Evolutionary conservation across 495 filamentous ascomycete species (phyloP).

Genomic region (Talaromyces nanjingensis): DNA sequence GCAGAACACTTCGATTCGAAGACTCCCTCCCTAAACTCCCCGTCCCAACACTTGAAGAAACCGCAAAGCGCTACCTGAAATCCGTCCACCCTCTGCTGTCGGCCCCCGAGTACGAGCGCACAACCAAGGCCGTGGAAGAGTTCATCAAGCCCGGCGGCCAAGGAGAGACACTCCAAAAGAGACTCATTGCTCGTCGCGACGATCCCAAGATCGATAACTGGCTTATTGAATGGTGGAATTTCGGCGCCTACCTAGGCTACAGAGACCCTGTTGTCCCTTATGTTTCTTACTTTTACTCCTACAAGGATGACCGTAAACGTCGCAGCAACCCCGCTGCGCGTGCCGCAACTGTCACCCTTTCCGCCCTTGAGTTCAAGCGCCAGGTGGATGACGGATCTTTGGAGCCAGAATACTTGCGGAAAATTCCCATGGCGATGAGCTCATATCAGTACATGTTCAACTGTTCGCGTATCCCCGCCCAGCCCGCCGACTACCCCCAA

Average conservation of each 20-base stretch:
- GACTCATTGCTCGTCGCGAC: slow-evolving; percentile 72
- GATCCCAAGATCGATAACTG: slow-evolving; percentile 87
- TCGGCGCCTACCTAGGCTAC: slow-evolving; percentile 83
- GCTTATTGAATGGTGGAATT: slow-evolving; percentile 97
- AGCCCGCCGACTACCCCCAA: slow-evolving; percentile 71
- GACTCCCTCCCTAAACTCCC: slow-evolving; percentile 88
- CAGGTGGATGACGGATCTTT: slow-evolving; percentile 76
- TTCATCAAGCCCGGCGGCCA: slow-evolving; percentile 77
- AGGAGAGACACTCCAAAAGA: slow-evolving; percentile 81
- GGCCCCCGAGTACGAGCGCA: slow-evolving; percentile 62
- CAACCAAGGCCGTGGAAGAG: slow-evolving; percentile 72
- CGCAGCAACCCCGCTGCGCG: slow-evolving; percentile 86
- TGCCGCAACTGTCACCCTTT: slow-evolving; percentile 81
- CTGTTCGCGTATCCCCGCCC: slow-evolving; percentile 76
- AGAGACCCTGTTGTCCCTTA: slow-evolving; percentile 96
- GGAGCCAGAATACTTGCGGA: slow-evolving; percentile 98
- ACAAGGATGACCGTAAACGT: slow-evolving; percentile 84
- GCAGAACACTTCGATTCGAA: slow-evolving; percentile 91
- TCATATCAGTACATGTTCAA: slow-evolving; percentile 99
- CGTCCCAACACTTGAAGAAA: slow-evolving; percentile 91
- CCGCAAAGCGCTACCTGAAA: slow-evolving; percentile 83
- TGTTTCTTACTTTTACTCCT: slow-evolving; percentile 99
- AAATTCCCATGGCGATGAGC: slow-evolving; percentile 92
- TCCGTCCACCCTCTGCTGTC: slow-evolving; percentile 79
- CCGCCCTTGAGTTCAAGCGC: slow-evolving; percentile 86